Base-by-base conservation (phyloP, 108 stramenopile genomes). In the Cyclotella choctawhatcheeana region DNA sequence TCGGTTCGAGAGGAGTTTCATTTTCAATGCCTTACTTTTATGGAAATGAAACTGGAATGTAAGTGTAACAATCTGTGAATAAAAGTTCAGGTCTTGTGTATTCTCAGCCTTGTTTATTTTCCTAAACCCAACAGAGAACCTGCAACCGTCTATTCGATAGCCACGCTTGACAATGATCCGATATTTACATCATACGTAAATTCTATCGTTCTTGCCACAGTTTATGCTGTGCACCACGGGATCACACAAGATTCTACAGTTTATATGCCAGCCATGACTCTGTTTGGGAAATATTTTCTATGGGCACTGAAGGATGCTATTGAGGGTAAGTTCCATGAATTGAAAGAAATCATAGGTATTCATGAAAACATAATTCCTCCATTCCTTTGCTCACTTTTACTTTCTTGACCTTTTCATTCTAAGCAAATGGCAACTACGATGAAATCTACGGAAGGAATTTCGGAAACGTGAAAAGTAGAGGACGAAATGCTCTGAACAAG, bases 181-280 rank as follows among this genome's bases (percentile, higher is more conserved):
- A 18, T 63, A 44, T 86, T 82, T 75, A 64, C 82, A 44, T 61
- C 71, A n/a, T 86, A 83, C 67, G 82, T 83, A 5, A 70, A 68
- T 37, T 83, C 79, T 71, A 64, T 86, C 1, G 74, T 86, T 16
- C n/a, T 26, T 16, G 43, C 67, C 12, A 83, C 73, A 21, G 31
- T 86, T 34, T 77, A 74, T 66, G 82, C 85, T 1, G 75, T 76
- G 43, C 71, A 81, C 44, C 17, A 77, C 44, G 67, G 62, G 3
- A 81, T 86, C 30, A 73, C 64, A 0, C 29, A 50, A 53, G 55
- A 68, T 10, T 56, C 53, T 13, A 22, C 60, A 18, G 17, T 21
- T n/a, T 18, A 24, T 24, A 79, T 84, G 82, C 82, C 82, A 1
- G 13, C 27, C 24, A 61, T 65, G 27, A 74, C 58, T 5, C 31